phyloP scores from a whole-genome alignment of 2,329 filamentous ascomycete species.

The Aspergillus udagawae region DNA sequence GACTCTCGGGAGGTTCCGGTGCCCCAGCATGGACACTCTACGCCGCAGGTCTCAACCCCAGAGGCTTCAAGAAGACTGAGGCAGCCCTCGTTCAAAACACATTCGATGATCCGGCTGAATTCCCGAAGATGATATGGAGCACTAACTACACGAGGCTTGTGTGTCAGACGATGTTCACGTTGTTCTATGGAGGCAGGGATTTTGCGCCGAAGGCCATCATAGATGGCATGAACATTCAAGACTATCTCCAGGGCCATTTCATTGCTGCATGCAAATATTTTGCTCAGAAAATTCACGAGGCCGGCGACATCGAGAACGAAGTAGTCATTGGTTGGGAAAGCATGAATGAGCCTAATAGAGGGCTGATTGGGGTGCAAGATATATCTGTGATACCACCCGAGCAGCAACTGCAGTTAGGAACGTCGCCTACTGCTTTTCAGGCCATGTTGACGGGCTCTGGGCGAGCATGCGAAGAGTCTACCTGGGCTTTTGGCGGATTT shows the following conservation, averaged over 20 bases:
- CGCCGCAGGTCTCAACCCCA: slow-evolving; percentile 84
- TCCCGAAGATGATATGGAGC: slow-evolving; percentile 99
- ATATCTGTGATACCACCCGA: slow-evolving; percentile 77
- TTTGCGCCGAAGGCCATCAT: slow-evolving; percentile 97
- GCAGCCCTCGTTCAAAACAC: slow-evolving; percentile 94
- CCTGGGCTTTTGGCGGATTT: slow-evolving; percentile 89
- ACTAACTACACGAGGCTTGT: slow-evolving; percentile 91
- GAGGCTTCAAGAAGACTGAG: slow-evolving; percentile 78
- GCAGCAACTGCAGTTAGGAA: slow-evolving; percentile 88
- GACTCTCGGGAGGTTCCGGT: slow-evolving; percentile 89
- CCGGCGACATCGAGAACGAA: slow-evolving; percentile 80
- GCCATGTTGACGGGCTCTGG: slow-evolving; percentile 88
- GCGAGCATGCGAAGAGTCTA: slow-evolving; percentile 80
- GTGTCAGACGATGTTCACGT: slow-evolving; percentile 84
- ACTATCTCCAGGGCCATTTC: slow-evolving; percentile 87
- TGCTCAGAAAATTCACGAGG: slow-evolving; percentile 79
- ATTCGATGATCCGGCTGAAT: slow-evolving; percentile 76
- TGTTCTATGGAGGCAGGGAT: slow-evolving; percentile 86
- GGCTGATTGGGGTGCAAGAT: slow-evolving; percentile 78
- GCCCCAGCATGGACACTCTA: slow-evolving; percentile 98
- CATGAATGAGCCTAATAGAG: slow-evolving; percentile 90
- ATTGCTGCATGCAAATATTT: slow-evolving; percentile 75
- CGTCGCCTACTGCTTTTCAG: slow-evolving; percentile 91
- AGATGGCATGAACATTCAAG: slow-evolving; percentile 91
- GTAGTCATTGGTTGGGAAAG: slow-evolving; percentile 95